phyloP scores from a whole-genome alignment of 2,329 filamentous ascomycete genomes.

The Drechmeria coniospora region DNA sequence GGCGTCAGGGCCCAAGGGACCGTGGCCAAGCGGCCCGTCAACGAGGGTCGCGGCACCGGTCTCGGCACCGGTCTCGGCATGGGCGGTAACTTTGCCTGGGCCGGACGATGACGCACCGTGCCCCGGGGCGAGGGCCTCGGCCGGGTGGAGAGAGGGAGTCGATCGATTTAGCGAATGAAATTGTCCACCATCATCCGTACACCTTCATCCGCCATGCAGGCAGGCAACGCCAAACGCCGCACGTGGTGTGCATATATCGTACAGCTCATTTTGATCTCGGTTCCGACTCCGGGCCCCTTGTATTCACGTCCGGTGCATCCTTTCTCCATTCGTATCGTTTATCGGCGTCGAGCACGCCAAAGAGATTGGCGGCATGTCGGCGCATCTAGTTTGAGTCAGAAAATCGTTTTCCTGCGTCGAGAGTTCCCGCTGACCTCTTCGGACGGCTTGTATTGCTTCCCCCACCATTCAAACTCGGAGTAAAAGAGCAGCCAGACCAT shows the following conservation, averaged over 20 bases:
- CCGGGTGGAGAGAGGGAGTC: slow-evolving; percentile 1
- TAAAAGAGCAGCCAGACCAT: slow-evolving; percentile 24
- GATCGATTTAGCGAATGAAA: slow-evolving; percentile 7
- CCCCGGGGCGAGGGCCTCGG: slow-evolving; percentile 1
- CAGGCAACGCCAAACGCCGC: slow-evolving; percentile 15
- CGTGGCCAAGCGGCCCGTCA: slow-evolving; percentile 65
- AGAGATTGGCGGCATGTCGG: slow-evolving; percentile 20
- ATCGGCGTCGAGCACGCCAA: slow-evolving; percentile 24
- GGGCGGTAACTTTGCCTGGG: slow-evolving; percentile 44
- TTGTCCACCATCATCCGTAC: slow-evolving; percentile 7
- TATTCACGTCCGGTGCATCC: slow-evolving; percentile 19
- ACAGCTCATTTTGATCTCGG: slow-evolving; percentile 12
- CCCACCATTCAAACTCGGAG: slow-evolving; percentile 28
- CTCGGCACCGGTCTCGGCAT: slow-evolving; percentile 37
- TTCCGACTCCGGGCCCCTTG: slow-evolving; percentile 10
- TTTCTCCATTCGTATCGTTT: slow-evolving; percentile 25
- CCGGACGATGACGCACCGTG: slow-evolving; percentile 16
- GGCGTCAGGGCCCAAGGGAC: slow-evolving; percentile 66
- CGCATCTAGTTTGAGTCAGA: slow-evolving; percentile 15
- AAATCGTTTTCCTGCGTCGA: background rate
- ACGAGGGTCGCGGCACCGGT: slow-evolving; percentile 40
- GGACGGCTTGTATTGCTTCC: slow-evolving; percentile 24
- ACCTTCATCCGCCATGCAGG: slow-evolving; percentile 8
- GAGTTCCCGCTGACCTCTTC: slow-evolving; percentile 18
- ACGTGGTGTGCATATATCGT: slow-evolving; percentile 8